Evolutionary conservation across 129 eudicot genomes (phyloP).

Genomic region (Erigeron canadensis): DNA sequence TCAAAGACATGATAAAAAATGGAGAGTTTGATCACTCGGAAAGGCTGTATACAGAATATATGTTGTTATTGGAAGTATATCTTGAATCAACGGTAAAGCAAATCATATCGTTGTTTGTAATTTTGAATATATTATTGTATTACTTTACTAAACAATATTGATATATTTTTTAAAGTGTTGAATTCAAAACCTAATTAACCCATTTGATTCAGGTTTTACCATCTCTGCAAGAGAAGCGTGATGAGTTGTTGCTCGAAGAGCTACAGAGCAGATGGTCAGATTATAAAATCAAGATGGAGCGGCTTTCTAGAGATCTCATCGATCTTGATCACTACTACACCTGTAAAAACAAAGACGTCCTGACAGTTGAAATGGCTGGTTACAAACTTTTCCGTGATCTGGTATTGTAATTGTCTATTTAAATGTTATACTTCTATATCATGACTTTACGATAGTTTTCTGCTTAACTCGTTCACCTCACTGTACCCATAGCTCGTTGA

Average conservation of each 20-base stretch:
- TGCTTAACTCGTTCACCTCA: too few relatives aligned
- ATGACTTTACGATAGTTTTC: too few relatives aligned
- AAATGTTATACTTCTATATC: not conserved
- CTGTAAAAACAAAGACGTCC: conserved; percentile 89
- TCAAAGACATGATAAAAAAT: too few relatives aligned
- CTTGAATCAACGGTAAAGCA: conserved; percentile 59
- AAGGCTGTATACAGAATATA: conserved; percentile 75
- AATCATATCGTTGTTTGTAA: not conserved
- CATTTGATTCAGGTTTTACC: conserved; percentile 61
- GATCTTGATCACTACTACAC: conserved; percentile 92
- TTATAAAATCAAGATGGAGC: conserved; percentile 92
- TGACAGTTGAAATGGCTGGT: conserved; percentile 80
- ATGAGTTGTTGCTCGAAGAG: conserved; percentile 88
- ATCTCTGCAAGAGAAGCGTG: conserved; percentile 77
- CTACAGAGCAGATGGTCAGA: conserved; percentile 91
- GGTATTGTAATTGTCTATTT: conserved; percentile 42
- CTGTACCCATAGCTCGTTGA: too few relatives aligned
- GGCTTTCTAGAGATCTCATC: conserved; percentile 86
- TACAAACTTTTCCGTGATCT: conserved; percentile 81
- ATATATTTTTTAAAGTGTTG: too few relatives aligned
- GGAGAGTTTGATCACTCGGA: too few relatives aligned
- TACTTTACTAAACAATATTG: not conserved
- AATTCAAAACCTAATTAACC: too few relatives aligned
- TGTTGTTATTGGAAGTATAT: conserved; percentile 71
- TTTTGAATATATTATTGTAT: not conserved